phyloP scores from a whole-genome alignment of 192 early-diverging fungal species.

The Cetraspora pellucida region DNA sequence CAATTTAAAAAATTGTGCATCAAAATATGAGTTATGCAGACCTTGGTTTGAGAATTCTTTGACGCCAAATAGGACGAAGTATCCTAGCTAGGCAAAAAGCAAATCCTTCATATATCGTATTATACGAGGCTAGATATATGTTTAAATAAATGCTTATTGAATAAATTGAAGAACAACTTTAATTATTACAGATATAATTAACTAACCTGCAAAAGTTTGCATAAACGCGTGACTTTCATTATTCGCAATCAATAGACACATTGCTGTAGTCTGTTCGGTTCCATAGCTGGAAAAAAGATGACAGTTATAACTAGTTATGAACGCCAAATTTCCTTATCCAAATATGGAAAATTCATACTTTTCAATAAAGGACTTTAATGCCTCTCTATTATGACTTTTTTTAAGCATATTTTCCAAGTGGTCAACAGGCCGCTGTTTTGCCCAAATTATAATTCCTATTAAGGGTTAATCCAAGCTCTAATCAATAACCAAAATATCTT shows the following conservation, averaged over 20 bases:
- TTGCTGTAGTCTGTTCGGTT: conserved; percentile 7
- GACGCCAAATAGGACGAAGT: conserved; percentile 26
- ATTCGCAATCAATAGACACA: conserved; percentile 15
- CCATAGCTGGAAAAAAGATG: conserved; percentile 15
- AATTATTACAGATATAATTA: neutral
- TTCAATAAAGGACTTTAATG: conserved; percentile 4
- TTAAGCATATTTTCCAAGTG: conserved; percentile 8
- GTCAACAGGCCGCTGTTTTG: conserved; percentile 16
- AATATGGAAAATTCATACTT: neutral
- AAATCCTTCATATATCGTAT: conserved; percentile 24
- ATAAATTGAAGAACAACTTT: neutral
- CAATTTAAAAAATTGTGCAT: neutral
- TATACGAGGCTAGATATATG: neutral
- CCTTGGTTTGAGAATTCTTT: conserved; percentile 23
- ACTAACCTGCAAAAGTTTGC: neutral
- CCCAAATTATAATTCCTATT: neutral
- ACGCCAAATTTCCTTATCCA: too few species aligned
- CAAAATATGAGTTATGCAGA: neutral
- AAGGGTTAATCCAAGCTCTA: neutral
- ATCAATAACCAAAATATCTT: neutral
- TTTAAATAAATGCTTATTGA: neutral
- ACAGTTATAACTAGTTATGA: neutral
- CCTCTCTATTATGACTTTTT: neutral
- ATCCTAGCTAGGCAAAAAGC: conserved; percentile 23
- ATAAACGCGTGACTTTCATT: conserved; percentile 1